Evolutionary conservation across 2,329 filamentous ascomycete genomes (phyloP), one percentile per base, ranked within the genome.

Genomic region (Aspergillus costaricaensis): DNA sequence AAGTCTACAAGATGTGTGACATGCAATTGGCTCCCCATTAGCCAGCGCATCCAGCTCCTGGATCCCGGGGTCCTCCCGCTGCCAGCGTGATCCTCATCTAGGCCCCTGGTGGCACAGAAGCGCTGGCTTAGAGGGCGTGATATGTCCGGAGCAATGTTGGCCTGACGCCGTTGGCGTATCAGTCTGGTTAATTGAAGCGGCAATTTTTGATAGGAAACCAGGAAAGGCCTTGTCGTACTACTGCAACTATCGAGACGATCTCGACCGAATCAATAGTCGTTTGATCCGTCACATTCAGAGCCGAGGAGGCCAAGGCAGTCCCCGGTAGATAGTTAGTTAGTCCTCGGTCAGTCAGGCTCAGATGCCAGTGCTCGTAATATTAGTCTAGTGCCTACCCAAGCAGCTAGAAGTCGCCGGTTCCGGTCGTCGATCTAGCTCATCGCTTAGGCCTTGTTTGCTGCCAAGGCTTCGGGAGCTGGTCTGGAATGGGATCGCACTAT

Each of bases 211-310:
- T 49, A 32, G 47, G 47, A 21, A 30, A 17, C 8, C 47, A 30
- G 9, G 25, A 6, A 50, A 9, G 8, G 47, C 5, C 47, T 32
- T 27, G n/a, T 50, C 25, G 47, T 50, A 50, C 47, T 30, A 50
- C 47, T 27, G 25, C 25, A 30, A 25, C 25, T 7, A 30, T 50
- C 23, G 14, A n/a, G 47, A 17, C 25, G 23, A 32, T 30, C 23
- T 27, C 25, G 25, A 49, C 47, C 47, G 7, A 17, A 27, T n/a
- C n/a, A 50, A 17, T 50, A 50, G 15, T 30, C 25, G 47, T 50
- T 30, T 50, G 47, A 50, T 50, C 30, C 10, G 47, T 50, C 47
- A 50, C 25, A 50, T 50, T n/a, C n/a, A 50, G 25, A 50, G 47
- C 47, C 47, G 30, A 5, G 47, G 47, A 50, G 47, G 47, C 9